These are phyloP conservation scores for Colletotrichum euphorbiae DNA, from an alignment of 2,329 filamentous ascomycete genomes.

Conservation along the genomic window DNA sequence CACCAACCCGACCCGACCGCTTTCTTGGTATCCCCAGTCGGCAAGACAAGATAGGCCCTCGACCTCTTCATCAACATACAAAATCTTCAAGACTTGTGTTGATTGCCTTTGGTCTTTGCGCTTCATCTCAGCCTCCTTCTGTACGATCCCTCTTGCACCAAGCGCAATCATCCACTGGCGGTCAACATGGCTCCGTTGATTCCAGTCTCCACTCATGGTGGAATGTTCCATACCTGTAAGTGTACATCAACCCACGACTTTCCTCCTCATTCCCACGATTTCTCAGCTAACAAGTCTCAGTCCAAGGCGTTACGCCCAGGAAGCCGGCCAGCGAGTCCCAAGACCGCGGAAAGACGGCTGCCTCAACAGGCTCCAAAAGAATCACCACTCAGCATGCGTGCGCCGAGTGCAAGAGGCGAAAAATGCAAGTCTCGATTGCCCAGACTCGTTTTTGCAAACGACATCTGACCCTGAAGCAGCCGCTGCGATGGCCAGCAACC, in stretches of 20 bases:
- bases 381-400: slow-evolving; percentile 74
- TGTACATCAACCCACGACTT: neutral
- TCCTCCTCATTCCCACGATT: neutral
- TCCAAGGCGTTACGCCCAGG: slow-evolving; percentile 41
- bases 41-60: neutral
- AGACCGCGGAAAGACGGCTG: slow-evolving; percentile 53
- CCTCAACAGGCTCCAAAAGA: slow-evolving; percentile 56
- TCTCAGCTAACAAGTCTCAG: slow-evolving; percentile 22
- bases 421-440: slow-evolving; percentile 66
- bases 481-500: slow-evolving; percentile 85
- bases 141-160: neutral
- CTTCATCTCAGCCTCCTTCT: neutral
- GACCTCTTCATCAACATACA: neutral
- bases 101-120: neutral
- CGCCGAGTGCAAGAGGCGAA: slow-evolving; percentile 81
- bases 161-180: neutral
- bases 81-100: neutral
- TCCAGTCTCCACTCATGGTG: slow-evolving; percentile 38
- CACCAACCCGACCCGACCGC: neutral
- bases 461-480: slow-evolving; percentile 49
- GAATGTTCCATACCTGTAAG: slow-evolving; percentile 42
- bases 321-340: slow-evolving; percentile 38
- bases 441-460: neutral
- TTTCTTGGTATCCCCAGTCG: neutral
- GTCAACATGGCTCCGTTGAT: slow-evolving; percentile 38